Evolutionary conservation across 805 yeast species (phyloP).

Genomic region (Lachancea kluyveri): DNA sequence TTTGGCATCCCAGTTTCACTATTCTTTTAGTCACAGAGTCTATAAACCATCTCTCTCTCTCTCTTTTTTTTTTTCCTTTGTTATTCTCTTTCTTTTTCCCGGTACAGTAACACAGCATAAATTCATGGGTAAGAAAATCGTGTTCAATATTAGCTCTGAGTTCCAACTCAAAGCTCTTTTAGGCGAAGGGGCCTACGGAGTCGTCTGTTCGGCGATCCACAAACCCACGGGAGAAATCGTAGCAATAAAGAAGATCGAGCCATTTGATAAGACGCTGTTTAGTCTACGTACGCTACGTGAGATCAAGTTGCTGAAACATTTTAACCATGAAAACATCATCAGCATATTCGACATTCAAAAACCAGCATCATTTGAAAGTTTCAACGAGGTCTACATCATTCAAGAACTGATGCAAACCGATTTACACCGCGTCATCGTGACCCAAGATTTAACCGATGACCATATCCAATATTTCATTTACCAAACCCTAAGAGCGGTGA

Average conservation of each 20-base stretch:
- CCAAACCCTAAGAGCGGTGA: conserved; percentile 84
- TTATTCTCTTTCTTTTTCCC: no score
- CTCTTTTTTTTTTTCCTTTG: no score
- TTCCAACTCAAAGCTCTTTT: conserved; percentile 80
- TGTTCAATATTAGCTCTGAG: conserved; percentile 81
- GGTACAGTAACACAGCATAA: no score
- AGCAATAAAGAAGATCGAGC: conserved; percentile 93
- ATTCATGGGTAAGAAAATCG: conserved; percentile 39
- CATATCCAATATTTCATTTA: conserved; percentile 91
- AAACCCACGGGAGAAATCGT: conserved; percentile 80
- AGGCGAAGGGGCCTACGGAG: conserved; percentile 96
- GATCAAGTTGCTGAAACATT: conserved; percentile 79
- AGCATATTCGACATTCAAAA: conserved; percentile 83
- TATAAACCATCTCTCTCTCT: no score
- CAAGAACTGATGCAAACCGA: conserved; percentile 90
- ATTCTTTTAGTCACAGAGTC: no score
- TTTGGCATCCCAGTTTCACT: no score
- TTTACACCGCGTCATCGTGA: conserved; percentile 70
- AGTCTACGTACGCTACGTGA: conserved; percentile 87
- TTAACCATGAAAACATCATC: conserved; percentile 90
- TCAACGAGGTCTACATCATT: conserved; percentile 82
- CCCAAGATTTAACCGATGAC: conserved; percentile 82
- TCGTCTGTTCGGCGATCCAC: conserved; percentile 86
- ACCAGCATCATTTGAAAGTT: conserved; percentile 68
- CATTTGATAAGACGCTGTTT: conserved; percentile 84